A percentile compares a stretch with the other conserved stretches of the same genome.
These are phyloP conservation scores for Rhypophila decipiens DNA, from an alignment of 495 filamentous ascomycete genomes.

Conservation along the genomic window DNA sequence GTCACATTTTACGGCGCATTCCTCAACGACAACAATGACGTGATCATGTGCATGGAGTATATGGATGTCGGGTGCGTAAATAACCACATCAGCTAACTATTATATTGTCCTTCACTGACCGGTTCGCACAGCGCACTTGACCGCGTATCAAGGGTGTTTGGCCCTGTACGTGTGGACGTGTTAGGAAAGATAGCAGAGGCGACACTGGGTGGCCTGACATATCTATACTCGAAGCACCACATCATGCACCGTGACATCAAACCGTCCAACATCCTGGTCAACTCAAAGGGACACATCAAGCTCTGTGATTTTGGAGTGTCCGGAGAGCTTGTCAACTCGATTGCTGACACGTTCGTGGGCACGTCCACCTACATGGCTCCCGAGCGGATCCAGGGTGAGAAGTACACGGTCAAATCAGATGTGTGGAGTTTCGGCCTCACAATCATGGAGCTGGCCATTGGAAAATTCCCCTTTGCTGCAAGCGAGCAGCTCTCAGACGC, in stretches of 20 bases:
- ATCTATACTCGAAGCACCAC: constrained; percentile 87
- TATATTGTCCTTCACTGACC: constrained; percentile 27
- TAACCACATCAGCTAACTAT: no score
- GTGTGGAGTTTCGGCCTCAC: constrained; percentile 98
- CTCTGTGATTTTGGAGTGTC: constrained; percentile 97
- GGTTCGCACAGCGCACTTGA: constrained; percentile 69
- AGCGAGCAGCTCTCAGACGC: constrained; percentile 59
- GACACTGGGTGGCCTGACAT: constrained; percentile 86
- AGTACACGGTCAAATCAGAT: constrained; percentile 96
- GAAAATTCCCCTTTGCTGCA: constrained; percentile 87
- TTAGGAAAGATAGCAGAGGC: constrained; percentile 98
- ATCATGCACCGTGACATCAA: constrained; percentile 99
- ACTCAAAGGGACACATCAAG: constrained; percentile 90
- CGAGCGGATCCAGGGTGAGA: constrained; percentile 91
- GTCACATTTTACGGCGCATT: constrained; percentile 97
- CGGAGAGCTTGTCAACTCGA: constrained; percentile 91
- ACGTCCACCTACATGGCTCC: constrained; percentile 99
- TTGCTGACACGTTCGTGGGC: constrained; percentile 95
- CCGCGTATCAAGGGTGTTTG: constrained; percentile 86
- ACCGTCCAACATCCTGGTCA: constrained; percentile 93
- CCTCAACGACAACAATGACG: constrained; percentile 89
- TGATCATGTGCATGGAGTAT: constrained; percentile 99
- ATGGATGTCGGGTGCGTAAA: constrained; percentile 90
- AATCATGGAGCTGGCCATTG: constrained; percentile 94
- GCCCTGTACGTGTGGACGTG: constrained; percentile 94